Percentiles rank a stretch among this genome's conserved stretches.
Conservation (phyloP, 177 flowering plant genomes). For the Vitis hybrid region DNA sequence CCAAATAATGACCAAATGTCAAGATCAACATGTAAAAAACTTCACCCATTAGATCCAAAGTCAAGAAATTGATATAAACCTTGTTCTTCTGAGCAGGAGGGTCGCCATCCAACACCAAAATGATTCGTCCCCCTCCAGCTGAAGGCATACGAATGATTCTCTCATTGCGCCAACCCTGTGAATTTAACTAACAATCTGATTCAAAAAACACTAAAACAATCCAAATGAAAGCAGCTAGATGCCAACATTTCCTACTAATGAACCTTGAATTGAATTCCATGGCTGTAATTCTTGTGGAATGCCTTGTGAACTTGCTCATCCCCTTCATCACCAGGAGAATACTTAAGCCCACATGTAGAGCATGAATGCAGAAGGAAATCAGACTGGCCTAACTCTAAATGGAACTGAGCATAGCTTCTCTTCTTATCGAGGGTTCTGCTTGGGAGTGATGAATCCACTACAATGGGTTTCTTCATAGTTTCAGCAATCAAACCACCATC, state of each 20-base stretch:
- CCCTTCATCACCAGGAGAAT: conserved; percentile 62
- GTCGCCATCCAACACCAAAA: conserved; percentile 64
- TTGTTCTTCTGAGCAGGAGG: conserved; percentile 63
- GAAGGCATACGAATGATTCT: conserved; percentile 39
- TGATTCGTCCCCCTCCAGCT: conserved; percentile 43
- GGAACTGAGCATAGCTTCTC: conserved; percentile 81
- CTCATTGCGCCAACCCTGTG: conserved; percentile 79
- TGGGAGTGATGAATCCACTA: conserved; percentile 3
- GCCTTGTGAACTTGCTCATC: conserved; percentile 72
- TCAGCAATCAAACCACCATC: not conserved
- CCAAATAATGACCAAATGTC: not conserved
- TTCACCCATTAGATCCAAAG: not conserved
- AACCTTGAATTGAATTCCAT: conserved; percentile 80
- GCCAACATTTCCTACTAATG: no score
- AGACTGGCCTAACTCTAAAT: conserved; percentile 87
- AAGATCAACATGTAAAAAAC: not conserved
- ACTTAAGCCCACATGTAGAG: conserved; percentile 60
- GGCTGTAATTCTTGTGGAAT: conserved; percentile 68
- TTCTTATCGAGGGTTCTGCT: conserved; percentile 48
- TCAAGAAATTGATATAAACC: conserved; percentile 34
- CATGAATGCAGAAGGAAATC: conserved; percentile 76
- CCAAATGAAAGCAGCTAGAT: not conserved
- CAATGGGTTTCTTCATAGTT: conserved; percentile 3
- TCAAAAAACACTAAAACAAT: conserved; percentile 3
- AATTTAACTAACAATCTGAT: not conserved